These are phyloP conservation scores for Dothideomycetes sp. DNA, from an alignment of 2,329 filamentous ascomycete genomes.

Conservation along the genomic window DNA sequence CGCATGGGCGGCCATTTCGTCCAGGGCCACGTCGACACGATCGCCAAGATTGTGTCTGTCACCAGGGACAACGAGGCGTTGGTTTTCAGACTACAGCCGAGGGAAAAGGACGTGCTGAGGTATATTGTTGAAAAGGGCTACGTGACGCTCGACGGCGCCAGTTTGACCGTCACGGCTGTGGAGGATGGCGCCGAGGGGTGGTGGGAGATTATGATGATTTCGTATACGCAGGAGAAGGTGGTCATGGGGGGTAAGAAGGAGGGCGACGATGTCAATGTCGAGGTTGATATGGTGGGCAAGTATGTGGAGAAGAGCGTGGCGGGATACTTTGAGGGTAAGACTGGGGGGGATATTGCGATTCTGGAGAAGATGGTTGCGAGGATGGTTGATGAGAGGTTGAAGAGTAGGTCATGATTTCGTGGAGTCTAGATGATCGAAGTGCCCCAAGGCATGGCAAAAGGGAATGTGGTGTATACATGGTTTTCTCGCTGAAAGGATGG, in stretches of 20 bases:
- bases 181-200: conserved; percentile 70
- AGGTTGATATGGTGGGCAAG: conserved; percentile 82
- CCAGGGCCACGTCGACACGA: conserved; percentile 92
- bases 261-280: conserved; percentile 79
- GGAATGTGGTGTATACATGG: too few relatives aligned
- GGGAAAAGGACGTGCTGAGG: conserved; percentile 56
- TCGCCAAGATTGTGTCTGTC: conserved; percentile 61
- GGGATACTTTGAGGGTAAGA: conserved; percentile 58
- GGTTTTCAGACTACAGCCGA: conserved; percentile 72
- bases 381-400: conserved; percentile 63
- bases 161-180: conserved; percentile 81
- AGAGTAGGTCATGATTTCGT: conserved; percentile 14
- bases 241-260: conserved; percentile 67
- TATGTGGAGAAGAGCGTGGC: conserved; percentile 83
- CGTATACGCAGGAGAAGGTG: conserved; percentile 89
- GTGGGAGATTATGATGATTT: conserved; percentile 94
- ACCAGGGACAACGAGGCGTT: conserved; percentile 81
- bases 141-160: conserved; percentile 87
- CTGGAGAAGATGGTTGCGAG: conserved; percentile 44
- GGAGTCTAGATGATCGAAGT: too few relatives aligned
- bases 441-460: too few relatives aligned
- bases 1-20: conserved; percentile 98
- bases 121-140: conserved; percentile 97
- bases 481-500: too few relatives aligned
- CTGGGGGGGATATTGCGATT: conserved; percentile 37